A percentile compares a stretch with the other conserved stretches of the same genome.
These are phyloP conservation scores for Glycyrrhiza uralensis DNA, from an alignment of 306 rosid genomes.

Conservation along the genomic window DNA sequence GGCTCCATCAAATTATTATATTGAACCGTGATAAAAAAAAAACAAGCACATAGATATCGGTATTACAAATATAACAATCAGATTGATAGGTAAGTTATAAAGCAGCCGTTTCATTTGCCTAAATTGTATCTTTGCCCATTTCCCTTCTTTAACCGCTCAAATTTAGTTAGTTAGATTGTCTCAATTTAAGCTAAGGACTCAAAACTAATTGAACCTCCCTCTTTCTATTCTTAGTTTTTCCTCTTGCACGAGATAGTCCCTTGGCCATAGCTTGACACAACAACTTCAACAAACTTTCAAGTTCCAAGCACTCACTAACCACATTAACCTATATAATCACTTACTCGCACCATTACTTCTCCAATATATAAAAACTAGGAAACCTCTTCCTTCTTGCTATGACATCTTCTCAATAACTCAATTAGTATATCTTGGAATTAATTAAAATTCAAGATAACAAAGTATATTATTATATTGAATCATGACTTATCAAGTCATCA, in stretches of 20 bases:
- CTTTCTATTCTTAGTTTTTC: neutral
- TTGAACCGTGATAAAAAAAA: no score
- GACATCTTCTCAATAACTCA: neutral
- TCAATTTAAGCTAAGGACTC: neutral
- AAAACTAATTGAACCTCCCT: neutral
- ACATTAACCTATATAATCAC: constrained; percentile 1
- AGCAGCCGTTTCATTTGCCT: neutral
- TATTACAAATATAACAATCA: neutral
- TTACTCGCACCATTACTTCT: neutral
- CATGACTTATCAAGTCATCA: constrained; percentile 9
- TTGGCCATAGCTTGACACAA: neutral
- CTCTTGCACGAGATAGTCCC: neutral
- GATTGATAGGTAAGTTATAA: neutral
- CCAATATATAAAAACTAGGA: neutral
- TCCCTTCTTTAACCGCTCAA: neutral
- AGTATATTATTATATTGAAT: neutral
- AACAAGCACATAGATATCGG: no score
- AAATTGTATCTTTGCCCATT: neutral
- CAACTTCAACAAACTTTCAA: neutral
- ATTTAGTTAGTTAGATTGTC: neutral
- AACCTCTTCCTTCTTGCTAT: neutral
- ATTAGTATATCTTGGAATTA: neutral
- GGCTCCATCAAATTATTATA: no score
- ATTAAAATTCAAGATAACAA: neutral
- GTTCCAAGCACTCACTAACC: neutral